Evolutionary conservation across 495 filamentous ascomycete genomes (phyloP).

Genomic region (Podospora pseudocomata): DNA sequence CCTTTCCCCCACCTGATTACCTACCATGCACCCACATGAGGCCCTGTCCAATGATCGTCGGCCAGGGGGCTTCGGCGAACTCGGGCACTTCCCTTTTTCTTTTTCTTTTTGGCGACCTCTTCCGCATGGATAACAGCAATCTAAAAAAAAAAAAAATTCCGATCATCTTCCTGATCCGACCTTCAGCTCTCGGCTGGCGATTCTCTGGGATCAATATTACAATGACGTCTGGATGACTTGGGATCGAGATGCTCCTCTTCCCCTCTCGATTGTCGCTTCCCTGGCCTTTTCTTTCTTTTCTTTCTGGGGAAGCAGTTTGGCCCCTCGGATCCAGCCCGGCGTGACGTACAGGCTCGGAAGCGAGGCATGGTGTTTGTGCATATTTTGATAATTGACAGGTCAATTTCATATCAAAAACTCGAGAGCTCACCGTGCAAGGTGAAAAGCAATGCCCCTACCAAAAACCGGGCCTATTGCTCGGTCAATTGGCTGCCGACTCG

Average conservation of each 20-base stretch:
- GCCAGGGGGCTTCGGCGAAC: not conserved
- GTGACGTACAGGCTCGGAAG: not conserved
- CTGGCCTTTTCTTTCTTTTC: not conserved
- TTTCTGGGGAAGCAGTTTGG: not conserved
- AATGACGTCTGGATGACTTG: not conserved
- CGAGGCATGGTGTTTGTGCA: not conserved
- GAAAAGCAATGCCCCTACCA: not conserved
- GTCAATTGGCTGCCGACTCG: not conserved
- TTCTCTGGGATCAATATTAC: not conserved
- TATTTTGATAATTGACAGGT: not conserved
- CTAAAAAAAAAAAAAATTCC: not conserved
- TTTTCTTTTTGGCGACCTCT: not conserved
- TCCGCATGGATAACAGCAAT: not conserved
- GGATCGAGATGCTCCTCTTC: not conserved
- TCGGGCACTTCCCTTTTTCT: not conserved
- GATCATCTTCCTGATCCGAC: not conserved
- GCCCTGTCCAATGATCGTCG: not conserved
- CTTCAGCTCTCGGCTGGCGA: not conserved
- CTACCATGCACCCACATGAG: not conserved
- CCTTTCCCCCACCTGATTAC: not conserved
- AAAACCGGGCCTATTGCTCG: not conserved
- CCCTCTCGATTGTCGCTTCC: constrained; percentile 2
- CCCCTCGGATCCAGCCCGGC: not conserved
- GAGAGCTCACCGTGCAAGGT: not conserved
- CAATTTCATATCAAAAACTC: not conserved